These are phyloP conservation scores for Bruguiera gymnorhiza DNA, from an alignment of 345 rosid genomes.

Conservation along the genomic window DNA sequence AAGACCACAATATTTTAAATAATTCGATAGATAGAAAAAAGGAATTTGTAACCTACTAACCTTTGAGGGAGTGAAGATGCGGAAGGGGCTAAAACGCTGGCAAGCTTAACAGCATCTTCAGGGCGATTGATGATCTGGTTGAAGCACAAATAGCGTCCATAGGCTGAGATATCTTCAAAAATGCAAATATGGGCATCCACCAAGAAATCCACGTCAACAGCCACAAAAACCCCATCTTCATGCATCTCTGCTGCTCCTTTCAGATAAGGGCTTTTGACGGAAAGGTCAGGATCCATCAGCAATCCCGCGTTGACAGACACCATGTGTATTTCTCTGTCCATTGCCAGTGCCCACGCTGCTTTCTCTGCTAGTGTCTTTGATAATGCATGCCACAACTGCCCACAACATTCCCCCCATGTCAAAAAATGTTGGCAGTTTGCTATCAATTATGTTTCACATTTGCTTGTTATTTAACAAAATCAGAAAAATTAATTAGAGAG, in stretches of 20 bases:
- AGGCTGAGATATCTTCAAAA: constrained; percentile 50
- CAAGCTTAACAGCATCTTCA: constrained; percentile 43
- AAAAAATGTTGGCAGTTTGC: no score
- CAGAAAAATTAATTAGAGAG: background rate
- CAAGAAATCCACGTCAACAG: constrained; percentile 43
- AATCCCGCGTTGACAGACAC: constrained; percentile 58
- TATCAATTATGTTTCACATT: background rate
- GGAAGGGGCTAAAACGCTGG: constrained; percentile 33
- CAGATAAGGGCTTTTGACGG: constrained; percentile 45
- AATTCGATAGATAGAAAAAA: background rate
- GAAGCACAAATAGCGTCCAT: constrained; percentile 65
- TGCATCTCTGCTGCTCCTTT: constrained; percentile 83
- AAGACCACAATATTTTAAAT: no score
- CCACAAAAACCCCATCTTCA: constrained; percentile 56
- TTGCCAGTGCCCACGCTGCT: constrained; percentile 73
- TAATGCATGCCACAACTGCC: constrained; percentile 62
- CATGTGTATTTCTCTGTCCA: constrained; percentile 66
- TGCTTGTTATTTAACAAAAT: background rate
- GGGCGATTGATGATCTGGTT: constrained; percentile 37
- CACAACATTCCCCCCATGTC: background rate
- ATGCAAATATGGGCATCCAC: constrained; percentile 58
- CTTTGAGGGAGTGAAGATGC: constrained; percentile 29
- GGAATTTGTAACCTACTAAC: constrained; percentile 6
- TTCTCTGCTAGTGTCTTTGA: constrained; percentile 67
- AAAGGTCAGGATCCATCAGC: constrained; percentile 39